A percentile compares a stretch with the other conserved stretches of the same genome.
Evolutionary conservation across 2,329 filamentous ascomycete genomes (phyloP).

Genomic region (Fusarium metavorans): DNA sequence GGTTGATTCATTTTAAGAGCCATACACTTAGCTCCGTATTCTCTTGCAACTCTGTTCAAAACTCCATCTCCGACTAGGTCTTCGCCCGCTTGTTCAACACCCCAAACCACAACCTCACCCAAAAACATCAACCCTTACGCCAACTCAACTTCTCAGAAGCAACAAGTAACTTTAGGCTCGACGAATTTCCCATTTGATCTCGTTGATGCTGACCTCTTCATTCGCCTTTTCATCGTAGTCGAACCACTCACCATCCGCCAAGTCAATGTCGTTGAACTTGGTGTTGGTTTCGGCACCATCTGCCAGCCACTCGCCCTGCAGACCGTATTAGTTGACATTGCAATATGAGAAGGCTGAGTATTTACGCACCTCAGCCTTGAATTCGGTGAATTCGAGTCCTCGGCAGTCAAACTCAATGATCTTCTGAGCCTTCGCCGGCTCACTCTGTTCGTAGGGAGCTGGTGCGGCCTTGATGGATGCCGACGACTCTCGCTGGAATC

Average conservation of each 20-base stretch:
- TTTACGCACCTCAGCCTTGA: slow-evolving; percentile 81
- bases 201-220: slow-evolving; percentile 93
- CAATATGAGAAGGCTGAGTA: rapidly evolving
- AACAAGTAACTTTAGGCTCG: slow-evolving; percentile 64
- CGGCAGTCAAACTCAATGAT: slow-evolving; percentile 94
- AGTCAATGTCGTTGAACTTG: slow-evolving; percentile 84
- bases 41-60: neutral
- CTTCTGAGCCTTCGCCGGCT: slow-evolving; percentile 80
- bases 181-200: slow-evolving; percentile 86
- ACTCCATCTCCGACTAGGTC: neutral
- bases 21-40: neutral
- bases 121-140: neutral
- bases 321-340: slow-evolving; percentile 4
- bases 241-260: slow-evolving; percentile 94
- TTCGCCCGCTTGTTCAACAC: neutral
- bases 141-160: neutral
- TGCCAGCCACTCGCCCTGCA: slow-evolving; percentile 88
- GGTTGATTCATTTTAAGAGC: neutral
- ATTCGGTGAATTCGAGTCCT: slow-evolving; percentile 91
- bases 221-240: slow-evolving; percentile 96
- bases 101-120: neutral
- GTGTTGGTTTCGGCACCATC: slow-evolving; percentile 84
- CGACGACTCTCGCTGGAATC: slow-evolving; percentile 79
- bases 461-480: slow-evolving; percentile 85
- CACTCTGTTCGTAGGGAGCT: slow-evolving; percentile 75